Conservation (phyloP, 371 early-diverging fungal genomes). For the Actinomortierella ambigua region DNA sequence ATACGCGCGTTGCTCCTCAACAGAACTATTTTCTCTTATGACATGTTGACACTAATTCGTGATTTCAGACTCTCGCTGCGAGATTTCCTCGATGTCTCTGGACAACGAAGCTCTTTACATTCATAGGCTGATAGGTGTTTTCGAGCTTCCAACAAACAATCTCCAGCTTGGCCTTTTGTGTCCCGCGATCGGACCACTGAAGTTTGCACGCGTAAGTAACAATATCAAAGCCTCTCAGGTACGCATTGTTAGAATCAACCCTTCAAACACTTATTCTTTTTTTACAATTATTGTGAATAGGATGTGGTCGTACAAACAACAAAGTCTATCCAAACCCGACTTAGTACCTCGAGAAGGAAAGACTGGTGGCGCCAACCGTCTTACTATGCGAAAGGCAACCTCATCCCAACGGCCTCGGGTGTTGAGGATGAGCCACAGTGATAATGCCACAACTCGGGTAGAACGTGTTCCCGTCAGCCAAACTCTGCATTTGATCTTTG, state of each 20-base stretch:
- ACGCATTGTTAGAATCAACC: background rate
- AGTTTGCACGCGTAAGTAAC: slow-evolving; percentile 18
- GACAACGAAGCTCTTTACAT: slow-evolving; percentile 23
- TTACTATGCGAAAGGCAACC: slow-evolving; percentile 27
- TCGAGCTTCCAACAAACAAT: slow-evolving; percentile 21
- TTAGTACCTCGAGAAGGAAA: slow-evolving; percentile 1
- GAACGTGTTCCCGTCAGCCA: too few relatives aligned
- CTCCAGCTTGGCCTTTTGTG: slow-evolving; percentile 14
- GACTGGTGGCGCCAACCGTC: slow-evolving; percentile 15
- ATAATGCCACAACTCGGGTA: too few relatives aligned
- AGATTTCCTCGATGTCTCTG: slow-evolving; percentile 17
- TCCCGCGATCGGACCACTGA: slow-evolving; percentile 10
- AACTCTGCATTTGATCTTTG: too few relatives aligned
- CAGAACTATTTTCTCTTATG: background rate
- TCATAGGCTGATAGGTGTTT: slow-evolving; percentile 9
- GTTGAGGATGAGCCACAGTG: too few relatives aligned
- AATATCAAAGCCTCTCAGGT: background rate
- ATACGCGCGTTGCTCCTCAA: background rate
- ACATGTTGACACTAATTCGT: background rate
- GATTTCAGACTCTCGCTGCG: slow-evolving; percentile 16
- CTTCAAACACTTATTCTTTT: background rate
- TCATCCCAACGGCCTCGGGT: slow-evolving; percentile 5
- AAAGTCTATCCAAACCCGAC: slow-evolving; percentile 3
- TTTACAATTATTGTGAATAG: slow-evolving; percentile 11
- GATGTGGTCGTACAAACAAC: slow-evolving; percentile 6